Conservation (phyloP, 495 filamentous ascomycete genomes). For the Penicillium pulvis region DNA sequence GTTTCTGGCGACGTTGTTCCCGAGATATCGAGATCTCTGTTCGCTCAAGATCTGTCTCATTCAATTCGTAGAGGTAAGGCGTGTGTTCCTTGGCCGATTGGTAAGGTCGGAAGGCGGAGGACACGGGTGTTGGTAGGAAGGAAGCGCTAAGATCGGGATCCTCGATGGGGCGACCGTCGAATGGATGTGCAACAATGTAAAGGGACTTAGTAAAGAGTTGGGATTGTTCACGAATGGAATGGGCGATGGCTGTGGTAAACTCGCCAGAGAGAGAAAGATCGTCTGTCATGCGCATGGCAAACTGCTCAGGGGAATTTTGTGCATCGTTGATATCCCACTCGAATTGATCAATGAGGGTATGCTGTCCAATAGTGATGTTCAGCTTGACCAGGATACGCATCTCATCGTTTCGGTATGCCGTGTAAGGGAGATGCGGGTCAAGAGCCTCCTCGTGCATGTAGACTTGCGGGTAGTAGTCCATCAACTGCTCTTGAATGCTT, state of each 20-base stretch:
- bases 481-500: constrained; percentile 85
- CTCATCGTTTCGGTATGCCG: constrained; percentile 96
- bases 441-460: constrained; percentile 88
- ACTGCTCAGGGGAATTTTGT: constrained; percentile 89
- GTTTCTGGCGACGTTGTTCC: constrained; percentile 91
- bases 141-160: constrained; percentile 83
- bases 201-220: constrained; percentile 93
- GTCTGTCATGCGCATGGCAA: constrained; percentile 82
- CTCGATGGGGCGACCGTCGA: constrained; percentile 91
- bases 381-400: constrained; percentile 95
- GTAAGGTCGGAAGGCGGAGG: constrained; percentile 81
- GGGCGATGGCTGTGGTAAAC: constrained; percentile 96
- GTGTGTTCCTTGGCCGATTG: constrained; percentile 91
- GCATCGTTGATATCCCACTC: constrained; percentile 99
- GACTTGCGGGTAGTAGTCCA: constrained; percentile 88
- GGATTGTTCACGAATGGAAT: constrained; percentile 92
- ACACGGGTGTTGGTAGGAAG: constrained; percentile 83
- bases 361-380: constrained; percentile 95
- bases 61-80: constrained; percentile 91
- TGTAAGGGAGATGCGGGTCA: constrained; percentile 87
- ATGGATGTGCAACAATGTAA: constrained; percentile 90
- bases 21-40: constrained; percentile 90
- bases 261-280: constrained; percentile 94
- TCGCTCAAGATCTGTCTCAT: constrained; percentile 84
- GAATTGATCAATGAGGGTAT: constrained; percentile 94